Base-by-base conservation (phyloP, 805 yeast species). In the Cyberlindnera sargentensis region DNA sequence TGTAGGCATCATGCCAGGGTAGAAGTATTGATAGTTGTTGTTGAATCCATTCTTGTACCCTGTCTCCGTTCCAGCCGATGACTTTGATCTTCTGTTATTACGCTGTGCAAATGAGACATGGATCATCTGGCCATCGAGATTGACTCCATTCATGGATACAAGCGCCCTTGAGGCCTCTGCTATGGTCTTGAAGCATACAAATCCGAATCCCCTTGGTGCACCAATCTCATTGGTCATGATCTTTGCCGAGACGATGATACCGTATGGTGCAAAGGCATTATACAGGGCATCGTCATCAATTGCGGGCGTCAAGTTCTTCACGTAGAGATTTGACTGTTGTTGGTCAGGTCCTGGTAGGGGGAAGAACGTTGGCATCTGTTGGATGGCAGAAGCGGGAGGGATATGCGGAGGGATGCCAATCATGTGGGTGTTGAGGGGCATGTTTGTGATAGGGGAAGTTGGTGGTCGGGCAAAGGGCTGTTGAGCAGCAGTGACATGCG, bases 41-140 rank as follows among this genome's bases (percentile, higher is more conserved):
- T 15, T 15, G 20, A 28, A 10, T 36, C 37, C 6, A 32, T 40
- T 26, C 20, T 15, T 15, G 20, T 15, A 15, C 20, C 20, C 20
- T 15, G 20, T 15, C 20, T 15, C 20, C 20, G 20, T 15, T 15
- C 20, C 20, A 15, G 20, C 20, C 20, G 20, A 15, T 15, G 20
- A 15, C 20, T 15, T 15, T 15, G 20, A 15, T 15, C 55, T 32
- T 15, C 61, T 78, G 72, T 58, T 76, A 34, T 37, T 35, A 8
- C 82, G 71, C 63, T 82, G 88, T 24, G 93, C 93, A 62, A 83
- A 76, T 32, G 88, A 81, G 40, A 85, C 88, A 52, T 71, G 73
- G 39, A 82, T 62, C 52, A 64, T 65, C 50, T 72, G 73, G 39
- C 80, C 82, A 53, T 68, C 68, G 45, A 77, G 57, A 47, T 68